These are phyloP conservation scores for Corylus americana DNA, from an alignment of 306 rosid genomes.

Conservation along the genomic window DNA sequence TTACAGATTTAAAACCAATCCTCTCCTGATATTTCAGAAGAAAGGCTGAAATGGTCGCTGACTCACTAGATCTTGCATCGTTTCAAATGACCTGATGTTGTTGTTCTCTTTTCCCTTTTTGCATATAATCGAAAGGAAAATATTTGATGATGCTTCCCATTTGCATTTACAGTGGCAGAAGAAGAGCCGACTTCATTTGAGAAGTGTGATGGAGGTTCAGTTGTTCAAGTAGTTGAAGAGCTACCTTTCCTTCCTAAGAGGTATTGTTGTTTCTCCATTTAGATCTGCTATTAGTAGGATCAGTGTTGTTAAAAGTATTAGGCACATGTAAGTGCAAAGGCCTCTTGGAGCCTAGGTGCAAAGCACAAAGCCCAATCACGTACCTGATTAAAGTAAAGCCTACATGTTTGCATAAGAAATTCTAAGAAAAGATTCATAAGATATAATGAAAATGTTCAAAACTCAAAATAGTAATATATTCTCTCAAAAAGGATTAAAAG, in stretches of 20 bases:
- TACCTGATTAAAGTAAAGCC: background rate
- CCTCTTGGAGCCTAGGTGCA: background rate
- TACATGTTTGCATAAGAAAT: background rate
- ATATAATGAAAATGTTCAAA: background rate
- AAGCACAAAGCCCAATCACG: background rate
- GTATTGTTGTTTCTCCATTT: conserved; percentile 41
- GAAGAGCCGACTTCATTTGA: conserved; percentile 27
- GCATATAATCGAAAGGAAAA: background rate
- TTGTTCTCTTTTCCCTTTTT: background rate
- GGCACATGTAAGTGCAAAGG: no score
- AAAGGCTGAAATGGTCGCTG: background rate
- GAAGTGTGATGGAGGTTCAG: conserved; percentile 25
- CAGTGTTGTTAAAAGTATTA: no score
- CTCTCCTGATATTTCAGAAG: background rate
- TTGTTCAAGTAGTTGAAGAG: conserved; percentile 46
- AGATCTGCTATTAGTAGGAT: background rate
- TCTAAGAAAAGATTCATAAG: background rate
- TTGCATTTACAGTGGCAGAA: conserved; percentile 31
- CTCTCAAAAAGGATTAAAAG: no score
- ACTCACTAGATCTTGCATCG: background rate
- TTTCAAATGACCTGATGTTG: background rate
- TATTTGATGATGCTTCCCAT: background rate
- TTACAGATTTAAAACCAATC: background rate
- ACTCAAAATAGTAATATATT: no score
- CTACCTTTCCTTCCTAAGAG: conserved; percentile 60